phyloP scores from a whole-genome alignment of 1,284 basidiomycete species.

The Ustilago hordei region DNA sequence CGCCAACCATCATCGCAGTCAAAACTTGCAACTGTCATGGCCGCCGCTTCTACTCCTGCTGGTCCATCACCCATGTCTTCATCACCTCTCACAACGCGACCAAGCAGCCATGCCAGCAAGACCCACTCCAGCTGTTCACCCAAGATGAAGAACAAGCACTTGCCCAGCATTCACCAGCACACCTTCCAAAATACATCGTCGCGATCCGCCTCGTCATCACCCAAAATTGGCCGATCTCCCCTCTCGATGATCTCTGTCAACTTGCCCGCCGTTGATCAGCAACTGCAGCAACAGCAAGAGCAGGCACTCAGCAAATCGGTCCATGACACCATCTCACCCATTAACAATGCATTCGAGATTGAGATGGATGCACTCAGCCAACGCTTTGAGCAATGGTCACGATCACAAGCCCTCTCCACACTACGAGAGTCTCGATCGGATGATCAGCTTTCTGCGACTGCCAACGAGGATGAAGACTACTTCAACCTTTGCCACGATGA shows the following conservation, averaged over 20 bases:
- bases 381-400: slow-evolving; percentile 42
- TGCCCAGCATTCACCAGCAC: slow-evolving; percentile 37
- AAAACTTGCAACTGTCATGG: slow-evolving; percentile 21
- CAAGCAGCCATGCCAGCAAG: slow-evolving; percentile 28
- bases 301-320: not conserved
- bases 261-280: slow-evolving; percentile 37
- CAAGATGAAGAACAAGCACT: slow-evolving; percentile 43
- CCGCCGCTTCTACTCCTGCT: not conserved
- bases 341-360: slow-evolving; percentile 30
- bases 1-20: slow-evolving; percentile 28
- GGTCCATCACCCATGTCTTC: slow-evolving; percentile 2
- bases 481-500: slow-evolving; percentile 41
- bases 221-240: slow-evolving; percentile 38
- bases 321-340: not conserved
- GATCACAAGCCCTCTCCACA: slow-evolving; percentile 12
- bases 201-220: slow-evolving; percentile 31
- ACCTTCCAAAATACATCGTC: slow-evolving; percentile 21
- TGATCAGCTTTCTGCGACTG: not conserved
- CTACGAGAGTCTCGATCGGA: not conserved
- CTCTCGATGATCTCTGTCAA: slow-evolving; percentile 42
- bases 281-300: slow-evolving; percentile 16
- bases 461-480: slow-evolving; percentile 33
- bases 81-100: slow-evolving; percentile 11
- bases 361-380: slow-evolving; percentile 50
- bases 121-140: slow-evolving; percentile 42